Evolutionary conservation across 495 filamentous ascomycete species (phyloP), one percentile per base, ranked within the genome.

Genomic region (Penicillium malachiteum): DNA sequence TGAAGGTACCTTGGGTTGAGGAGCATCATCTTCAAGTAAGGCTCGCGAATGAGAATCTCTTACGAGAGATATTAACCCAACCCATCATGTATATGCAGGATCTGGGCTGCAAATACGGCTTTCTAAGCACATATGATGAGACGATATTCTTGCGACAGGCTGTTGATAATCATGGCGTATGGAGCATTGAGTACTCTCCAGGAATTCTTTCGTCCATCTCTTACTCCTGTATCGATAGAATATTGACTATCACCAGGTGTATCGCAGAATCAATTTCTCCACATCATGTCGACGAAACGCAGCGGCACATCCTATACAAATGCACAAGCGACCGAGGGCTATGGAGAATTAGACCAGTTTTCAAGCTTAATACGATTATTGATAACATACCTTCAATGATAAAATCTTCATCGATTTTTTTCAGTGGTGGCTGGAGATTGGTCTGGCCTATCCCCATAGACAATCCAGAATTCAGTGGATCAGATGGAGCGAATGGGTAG

Each of bases 211-310:
- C 16, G 16, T 42, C 40, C n/a, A 42, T 13, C 40, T 7, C 40
- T 7, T 42, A 42, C 40, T n/a, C 21, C 21, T 26, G 21, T 26
- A 26, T 26, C 21, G 21, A 26, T 26, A 26, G 21, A 26, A 26
- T 8, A 2, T 43, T 16, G 40, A 8, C 26, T 8, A 13, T 9
- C 40, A 44, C 52, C 54, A 7, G 1, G 34, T 37, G 34, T 37
- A 10, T 37, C 58, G 48, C n/a, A 43, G 53, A 30, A 65, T 16
- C 10, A 65, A n/a, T 14, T 18, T 44, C 40, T 65, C 62, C 3
- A 65, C 58, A 46, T 65, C 62, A 16, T 47, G 46, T 31, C 62
- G 55, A 30, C 62, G 58, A 34, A 65, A 65, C 4, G 54, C 62
- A 54, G 62, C 46, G n/a, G 54, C 62, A 33, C 62, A 65, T 33